These are phyloP conservation scores for Fusarium sambucinum DNA, from an alignment of 2,329 filamentous ascomycete species.

Conservation along the genomic window DNA sequence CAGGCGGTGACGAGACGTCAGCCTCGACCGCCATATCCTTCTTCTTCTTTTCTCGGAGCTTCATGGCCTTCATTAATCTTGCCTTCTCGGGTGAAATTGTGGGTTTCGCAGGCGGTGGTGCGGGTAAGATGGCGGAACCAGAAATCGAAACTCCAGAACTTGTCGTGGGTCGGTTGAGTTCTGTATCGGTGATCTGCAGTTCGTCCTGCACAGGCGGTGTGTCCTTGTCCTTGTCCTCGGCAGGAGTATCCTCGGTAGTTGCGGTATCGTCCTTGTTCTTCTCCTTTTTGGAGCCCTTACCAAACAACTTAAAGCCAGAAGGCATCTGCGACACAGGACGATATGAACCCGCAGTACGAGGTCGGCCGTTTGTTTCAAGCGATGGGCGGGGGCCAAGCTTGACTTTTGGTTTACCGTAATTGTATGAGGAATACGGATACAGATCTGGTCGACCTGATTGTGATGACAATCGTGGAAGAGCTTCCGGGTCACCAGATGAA, in stretches of 20 bases:
- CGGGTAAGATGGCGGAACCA: slow-evolving; percentile 51
- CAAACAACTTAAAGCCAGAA: slow-evolving; percentile 79
- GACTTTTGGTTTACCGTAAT: slow-evolving; percentile 79
- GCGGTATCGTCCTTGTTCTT: slow-evolving; percentile 48
- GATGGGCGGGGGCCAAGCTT: slow-evolving; percentile 91
- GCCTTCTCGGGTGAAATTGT: slow-evolving; percentile 88
- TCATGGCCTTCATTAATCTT: slow-evolving; percentile 92
- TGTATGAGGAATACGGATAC: slow-evolving; percentile 63
- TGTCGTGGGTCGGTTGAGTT: slow-evolving; percentile 55
- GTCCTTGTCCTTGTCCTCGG: slow-evolving; percentile 54
- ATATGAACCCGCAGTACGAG: slow-evolving; percentile 71
- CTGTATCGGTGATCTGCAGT: slow-evolving; percentile 39
- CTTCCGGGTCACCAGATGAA: slow-evolving; percentile 61
- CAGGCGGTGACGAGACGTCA: slow-evolving; percentile 32
- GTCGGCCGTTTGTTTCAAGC: slow-evolving; percentile 70
- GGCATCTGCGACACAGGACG: slow-evolving; percentile 84
- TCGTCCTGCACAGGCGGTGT: slow-evolving; percentile 54
- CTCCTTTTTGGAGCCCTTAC: slow-evolving; percentile 66
- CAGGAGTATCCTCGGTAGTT: slow-evolving; percentile 52
- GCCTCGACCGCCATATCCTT: slow-evolving; percentile 48
- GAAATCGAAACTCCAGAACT: slow-evolving; percentile 61
- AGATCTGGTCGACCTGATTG: slow-evolving; percentile 66
- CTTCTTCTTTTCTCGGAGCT: slow-evolving; percentile 85
- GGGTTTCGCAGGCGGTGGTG: slow-evolving; percentile 60
- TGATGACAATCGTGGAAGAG: slow-evolving; percentile 61